Evolutionary conservation across 2,329 filamentous ascomycete species (phyloP).

Genomic region (Fusarium tricinctum): DNA sequence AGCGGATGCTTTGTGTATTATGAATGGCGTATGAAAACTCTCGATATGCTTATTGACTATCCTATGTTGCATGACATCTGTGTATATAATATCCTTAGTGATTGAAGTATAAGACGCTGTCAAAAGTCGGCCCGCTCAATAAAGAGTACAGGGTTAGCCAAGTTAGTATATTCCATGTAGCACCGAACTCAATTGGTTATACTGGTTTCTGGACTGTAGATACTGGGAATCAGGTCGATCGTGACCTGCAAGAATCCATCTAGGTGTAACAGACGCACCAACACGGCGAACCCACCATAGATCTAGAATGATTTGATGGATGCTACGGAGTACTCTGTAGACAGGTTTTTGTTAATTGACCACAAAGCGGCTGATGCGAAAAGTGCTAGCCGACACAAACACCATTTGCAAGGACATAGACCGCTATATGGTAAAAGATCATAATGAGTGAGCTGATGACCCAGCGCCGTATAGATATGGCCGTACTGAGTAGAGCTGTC

Average conservation of each 20-base stretch:
- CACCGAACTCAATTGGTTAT: too few relatives aligned
- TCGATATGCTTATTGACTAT: neutral
- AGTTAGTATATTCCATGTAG: too few relatives aligned
- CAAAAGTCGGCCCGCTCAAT: too few relatives aligned
- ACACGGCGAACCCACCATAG: neutral
- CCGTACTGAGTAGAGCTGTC: too few relatives aligned
- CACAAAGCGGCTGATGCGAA: neutral
- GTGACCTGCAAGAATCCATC: too few relatives aligned
- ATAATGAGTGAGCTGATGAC: too few relatives aligned
- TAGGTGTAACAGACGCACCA: neutral
- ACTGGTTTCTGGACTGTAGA: too few relatives aligned
- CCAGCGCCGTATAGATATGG: too few relatives aligned
- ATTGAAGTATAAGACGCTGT: neutral
- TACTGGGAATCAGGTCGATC: too few relatives aligned
- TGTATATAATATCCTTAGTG: neutral
- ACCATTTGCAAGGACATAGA: constrained; percentile 5
- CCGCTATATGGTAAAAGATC: constrained; percentile 5
- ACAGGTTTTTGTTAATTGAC: neutral
- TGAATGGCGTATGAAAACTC: constrained; percentile 7
- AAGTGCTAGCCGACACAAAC: constrained; percentile 1
- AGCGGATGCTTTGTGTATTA: constrained; percentile 2
- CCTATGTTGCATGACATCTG: neutral
- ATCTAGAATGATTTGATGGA: neutral
- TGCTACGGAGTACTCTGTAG: neutral
- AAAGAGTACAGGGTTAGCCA: too few relatives aligned